Evolutionary conservation across 352 stramenopile species (phyloP).

Genomic region (Globisporangium parvum): DNA sequence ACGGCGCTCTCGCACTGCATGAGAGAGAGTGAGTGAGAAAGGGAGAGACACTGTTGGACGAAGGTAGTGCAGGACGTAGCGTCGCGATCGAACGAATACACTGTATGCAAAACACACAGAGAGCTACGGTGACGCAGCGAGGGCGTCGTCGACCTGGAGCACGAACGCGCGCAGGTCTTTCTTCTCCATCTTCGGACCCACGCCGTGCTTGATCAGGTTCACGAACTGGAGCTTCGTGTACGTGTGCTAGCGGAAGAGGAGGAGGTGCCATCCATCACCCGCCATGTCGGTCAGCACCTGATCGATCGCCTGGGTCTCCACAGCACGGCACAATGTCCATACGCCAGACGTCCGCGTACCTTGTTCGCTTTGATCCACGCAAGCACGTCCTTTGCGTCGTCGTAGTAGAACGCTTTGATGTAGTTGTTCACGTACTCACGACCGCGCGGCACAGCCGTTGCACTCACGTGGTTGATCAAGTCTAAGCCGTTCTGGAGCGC

Average conservation of each 20-base stretch:
- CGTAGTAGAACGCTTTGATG: constrained; percentile 89
- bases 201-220: constrained; percentile 62
- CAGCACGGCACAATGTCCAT: neutral
- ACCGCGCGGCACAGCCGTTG: constrained; percentile 34
- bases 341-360: constrained; percentile 18
- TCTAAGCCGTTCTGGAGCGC: constrained; percentile 82
- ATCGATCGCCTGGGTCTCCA: neutral
- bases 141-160: constrained; percentile 50
- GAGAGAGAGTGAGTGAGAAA: no score
- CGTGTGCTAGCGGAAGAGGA: constrained; percentile 19
- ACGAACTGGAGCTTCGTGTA: constrained; percentile 60
- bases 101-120: no score
- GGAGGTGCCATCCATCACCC: no score
- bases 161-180: constrained; percentile 55
- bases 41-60: neutral
- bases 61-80: neutral
- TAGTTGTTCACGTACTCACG: constrained; percentile 74
- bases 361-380: constrained; percentile 78
- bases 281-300: constrained; percentile 8
- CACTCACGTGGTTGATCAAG: constrained; percentile 75
- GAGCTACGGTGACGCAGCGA: constrained; percentile 12
- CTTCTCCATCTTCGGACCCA: constrained; percentile 46
- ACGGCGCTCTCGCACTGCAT: constrained; percentile 1
- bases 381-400: constrained; percentile 66
- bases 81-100: no score